Evolutionary conservation across 805 yeast genomes (phyloP), one percentile per base, ranked within the genome.

Genomic region (Kazachstania taianensis): DNA sequence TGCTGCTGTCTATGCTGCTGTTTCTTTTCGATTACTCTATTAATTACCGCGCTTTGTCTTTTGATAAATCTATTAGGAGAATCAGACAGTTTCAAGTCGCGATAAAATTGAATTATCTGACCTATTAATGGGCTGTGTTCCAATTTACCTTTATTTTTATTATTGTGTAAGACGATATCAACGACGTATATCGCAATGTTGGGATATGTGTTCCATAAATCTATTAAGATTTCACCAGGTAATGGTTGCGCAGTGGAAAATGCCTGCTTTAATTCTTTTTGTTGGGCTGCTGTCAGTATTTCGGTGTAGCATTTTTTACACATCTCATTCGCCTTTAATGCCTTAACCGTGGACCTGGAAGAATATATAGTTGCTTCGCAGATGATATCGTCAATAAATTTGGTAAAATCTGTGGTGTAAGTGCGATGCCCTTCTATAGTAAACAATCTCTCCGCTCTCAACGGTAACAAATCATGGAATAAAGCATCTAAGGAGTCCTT

Each of bases 41-140:
- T 54, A 10, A 70, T 33, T 44, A 50, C 26, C 46, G 57, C 49
- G 62, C 69, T 40, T 65, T 50, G 49, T 38, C 44, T 36, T 17
- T 34, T 41, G 7, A 53, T 39, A 17, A 36, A 41, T 22, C 32
- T 35, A 31, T 52, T 45, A 3, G 24, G 28, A 7, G 57, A 39
- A 10, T 41, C 41, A 13, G 33, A 28, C 18, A 54, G 33, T 4
- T 43, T 34, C 17, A 48, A 43, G 6, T 52, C 50, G 3, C 48
- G 38, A 22, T 43, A 49, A 34, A 53, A 56, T 27, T 46, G 42
- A 29, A 40, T 36, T 5, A 56, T 18, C 38, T 46, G 41, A 14
- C 47, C 45, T 32, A 41, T 38, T 6, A 43, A 27, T 20, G 29
- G 22, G 29, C 10, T 17, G 20, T n/a, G n/a, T n/a, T n/a, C n/a